Evolutionary conservation across 108 stramenopile species (phyloP).

Genomic region (Conticribra weissflogii): DNA sequence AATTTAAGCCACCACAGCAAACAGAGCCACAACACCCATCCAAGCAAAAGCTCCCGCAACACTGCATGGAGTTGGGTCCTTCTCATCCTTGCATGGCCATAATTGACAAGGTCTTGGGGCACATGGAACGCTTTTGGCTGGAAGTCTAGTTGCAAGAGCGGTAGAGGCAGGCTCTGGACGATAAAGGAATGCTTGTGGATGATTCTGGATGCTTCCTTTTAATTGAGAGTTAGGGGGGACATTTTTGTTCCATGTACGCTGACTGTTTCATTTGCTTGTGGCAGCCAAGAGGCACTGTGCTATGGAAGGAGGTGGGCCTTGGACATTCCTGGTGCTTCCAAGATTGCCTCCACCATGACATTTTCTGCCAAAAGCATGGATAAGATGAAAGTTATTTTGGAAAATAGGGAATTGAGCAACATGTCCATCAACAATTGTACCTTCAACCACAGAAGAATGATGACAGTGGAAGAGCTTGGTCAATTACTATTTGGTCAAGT

Average conservation of each 20-base stretch:
- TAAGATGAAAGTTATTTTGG: background rate
- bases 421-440: no score
- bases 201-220: background rate
- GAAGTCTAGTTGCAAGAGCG: conserved; percentile 1
- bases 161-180: background rate
- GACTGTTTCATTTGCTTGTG: no score
- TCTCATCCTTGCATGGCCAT: conserved; percentile 11
- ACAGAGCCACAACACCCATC: no score
- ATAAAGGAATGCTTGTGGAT: background rate
- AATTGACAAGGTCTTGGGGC: conserved; percentile 11
- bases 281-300: conserved; percentile 4
- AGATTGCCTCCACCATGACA: background rate
- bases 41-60: no score
- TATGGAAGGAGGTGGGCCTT: conserved; percentile 18
- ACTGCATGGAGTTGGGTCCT: conserved; percentile 16
- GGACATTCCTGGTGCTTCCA: conserved; percentile 15
- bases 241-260: no score
- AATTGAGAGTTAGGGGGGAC: no score
- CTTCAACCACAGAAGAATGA: background rate
- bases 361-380: no score
- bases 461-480: background rate
- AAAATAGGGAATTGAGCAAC: background rate
- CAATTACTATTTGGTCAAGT: no score
- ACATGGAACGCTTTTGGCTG: conserved; percentile 5
- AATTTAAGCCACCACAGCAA: no score